Evolutionary conservation across 2,329 filamentous ascomycete species (phyloP).

Genomic region (Ophiocordyceps camponoti-saundersi): DNA sequence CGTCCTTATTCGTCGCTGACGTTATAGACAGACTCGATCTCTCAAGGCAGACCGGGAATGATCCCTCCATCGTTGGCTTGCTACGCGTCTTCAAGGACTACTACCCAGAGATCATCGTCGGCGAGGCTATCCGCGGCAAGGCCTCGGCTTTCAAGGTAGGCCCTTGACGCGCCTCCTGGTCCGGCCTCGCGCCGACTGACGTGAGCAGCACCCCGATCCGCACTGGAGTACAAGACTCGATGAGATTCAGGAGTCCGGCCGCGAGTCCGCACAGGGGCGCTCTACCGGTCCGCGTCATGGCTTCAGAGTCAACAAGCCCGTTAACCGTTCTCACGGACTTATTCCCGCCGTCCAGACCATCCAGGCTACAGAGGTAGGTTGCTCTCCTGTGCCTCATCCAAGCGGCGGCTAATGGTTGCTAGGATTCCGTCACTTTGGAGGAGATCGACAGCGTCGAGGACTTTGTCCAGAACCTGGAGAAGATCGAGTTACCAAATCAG

Average conservation of each 20-base stretch:
- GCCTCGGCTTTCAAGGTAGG: conserved; percentile 45
- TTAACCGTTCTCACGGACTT: conserved; percentile 18
- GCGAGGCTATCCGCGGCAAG: conserved; percentile 43
- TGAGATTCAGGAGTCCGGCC: conserved; percentile 44
- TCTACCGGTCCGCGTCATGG: conserved; percentile 20
- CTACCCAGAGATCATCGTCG: conserved; percentile 75
- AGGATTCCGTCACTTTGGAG: conserved; percentile 52
- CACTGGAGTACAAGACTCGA: conserved; percentile 57
- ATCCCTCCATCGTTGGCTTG: conserved; percentile 56
- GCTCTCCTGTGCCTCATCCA: not conserved
- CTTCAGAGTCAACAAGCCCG: conserved; percentile 45
- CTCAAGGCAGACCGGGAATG: conserved; percentile 47
- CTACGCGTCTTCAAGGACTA: conserved; percentile 79
- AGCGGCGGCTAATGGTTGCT: not conserved
- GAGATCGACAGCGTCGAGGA: conserved; percentile 57
- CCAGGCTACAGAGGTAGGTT: conserved; percentile 46
- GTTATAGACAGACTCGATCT: conserved; percentile 30
- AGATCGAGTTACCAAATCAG: conserved; percentile 67
- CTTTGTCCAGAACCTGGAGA: conserved; percentile 59
- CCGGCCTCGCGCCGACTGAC: conserved; percentile 1
- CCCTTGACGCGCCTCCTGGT: not conserved
- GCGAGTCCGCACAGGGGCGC: conserved; percentile 26
- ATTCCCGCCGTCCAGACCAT: conserved; percentile 59
- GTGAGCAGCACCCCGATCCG: conserved; percentile 47
- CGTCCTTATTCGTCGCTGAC: not conserved